phyloP scores from a whole-genome alignment of 176 grass and related monocot genomes.

The Panicum miliaceum region DNA sequence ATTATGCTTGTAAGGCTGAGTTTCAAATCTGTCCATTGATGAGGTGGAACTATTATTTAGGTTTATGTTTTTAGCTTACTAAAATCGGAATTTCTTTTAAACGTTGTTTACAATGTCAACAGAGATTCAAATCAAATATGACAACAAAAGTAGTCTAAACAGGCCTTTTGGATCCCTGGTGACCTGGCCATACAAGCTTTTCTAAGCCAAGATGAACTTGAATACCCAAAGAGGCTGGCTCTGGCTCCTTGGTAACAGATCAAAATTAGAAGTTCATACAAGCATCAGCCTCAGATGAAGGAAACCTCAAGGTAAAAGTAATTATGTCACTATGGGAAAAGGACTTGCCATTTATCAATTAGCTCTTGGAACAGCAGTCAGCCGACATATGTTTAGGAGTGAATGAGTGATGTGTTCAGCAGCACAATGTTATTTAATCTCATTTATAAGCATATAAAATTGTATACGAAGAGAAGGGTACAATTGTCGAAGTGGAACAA shows the following conservation, averaged over 20 bases:
- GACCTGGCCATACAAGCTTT: conserved; percentile 11
- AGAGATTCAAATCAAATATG: conserved; percentile 15
- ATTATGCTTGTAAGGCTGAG: neutral
- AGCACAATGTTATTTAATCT: conserved; percentile 6
- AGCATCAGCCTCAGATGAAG: conserved; percentile 3
- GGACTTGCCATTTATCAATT: neutral
- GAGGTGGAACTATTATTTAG: neutral
- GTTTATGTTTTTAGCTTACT: neutral
- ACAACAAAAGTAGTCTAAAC: neutral
- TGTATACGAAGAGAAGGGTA: neutral
- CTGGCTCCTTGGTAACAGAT: conserved; percentile 32
- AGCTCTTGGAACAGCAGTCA: neutral
- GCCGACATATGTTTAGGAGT: conserved; percentile 1
- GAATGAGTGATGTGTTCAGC: conserved; percentile 8
- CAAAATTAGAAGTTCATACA: conserved; percentile 2
- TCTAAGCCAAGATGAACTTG: conserved; percentile 28
- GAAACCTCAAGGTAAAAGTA: conserved; percentile 23
- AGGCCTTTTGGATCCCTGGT: neutral
- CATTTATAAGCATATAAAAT: conserved; percentile 30
- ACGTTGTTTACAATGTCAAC: neutral
- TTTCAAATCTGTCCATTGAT: neutral
- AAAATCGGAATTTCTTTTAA: neutral
- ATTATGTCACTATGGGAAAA: neutral
- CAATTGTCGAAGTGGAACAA: neutral
- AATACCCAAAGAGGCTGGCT: neutral